Conservation (phyloP, 495 filamentous ascomycete species). For the Lophiotrema nucula region DNA sequence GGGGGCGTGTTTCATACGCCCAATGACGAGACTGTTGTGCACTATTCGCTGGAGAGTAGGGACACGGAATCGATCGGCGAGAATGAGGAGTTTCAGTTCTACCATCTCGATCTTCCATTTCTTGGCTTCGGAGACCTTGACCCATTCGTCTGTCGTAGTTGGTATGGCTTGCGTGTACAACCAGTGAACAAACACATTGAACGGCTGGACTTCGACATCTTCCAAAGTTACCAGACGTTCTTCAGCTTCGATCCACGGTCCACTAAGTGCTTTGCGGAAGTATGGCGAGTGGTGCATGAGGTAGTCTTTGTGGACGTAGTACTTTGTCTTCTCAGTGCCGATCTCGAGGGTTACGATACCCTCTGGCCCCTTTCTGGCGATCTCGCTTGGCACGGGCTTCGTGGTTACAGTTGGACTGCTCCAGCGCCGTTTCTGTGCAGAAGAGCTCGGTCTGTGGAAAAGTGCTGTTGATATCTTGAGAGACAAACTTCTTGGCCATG, state of each 20-base stretch:
- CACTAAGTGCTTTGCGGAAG: neutral
- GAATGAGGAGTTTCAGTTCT: neutral
- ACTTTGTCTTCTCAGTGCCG: neutral
- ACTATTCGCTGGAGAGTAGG: neutral
- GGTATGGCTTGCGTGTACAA: neutral
- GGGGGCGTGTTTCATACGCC: neutral
- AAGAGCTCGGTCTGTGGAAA: too few relatives aligned
- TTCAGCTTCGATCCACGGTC: neutral
- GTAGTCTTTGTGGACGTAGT: neutral
- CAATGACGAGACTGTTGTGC: neutral
- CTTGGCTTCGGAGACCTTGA: neutral
- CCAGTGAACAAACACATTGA: neutral
- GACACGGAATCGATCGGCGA: neutral
- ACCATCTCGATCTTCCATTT: neutral
- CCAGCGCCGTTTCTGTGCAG: too few relatives aligned
- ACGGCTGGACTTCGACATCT: neutral
- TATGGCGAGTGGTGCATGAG: neutral
- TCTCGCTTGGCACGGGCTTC: too few relatives aligned
- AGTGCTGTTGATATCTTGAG: too few relatives aligned
- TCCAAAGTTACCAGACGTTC: neutral
- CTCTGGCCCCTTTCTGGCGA: neutral
- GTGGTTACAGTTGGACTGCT: too few relatives aligned
- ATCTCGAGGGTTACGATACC: neutral
- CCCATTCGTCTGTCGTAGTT: neutral
- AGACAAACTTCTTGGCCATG: too few relatives aligned